A percentile compares a stretch with the other conserved stretches of the same genome.
Conservation (phyloP, 106 monocot species). For the Chionographis japonica region DNA sequence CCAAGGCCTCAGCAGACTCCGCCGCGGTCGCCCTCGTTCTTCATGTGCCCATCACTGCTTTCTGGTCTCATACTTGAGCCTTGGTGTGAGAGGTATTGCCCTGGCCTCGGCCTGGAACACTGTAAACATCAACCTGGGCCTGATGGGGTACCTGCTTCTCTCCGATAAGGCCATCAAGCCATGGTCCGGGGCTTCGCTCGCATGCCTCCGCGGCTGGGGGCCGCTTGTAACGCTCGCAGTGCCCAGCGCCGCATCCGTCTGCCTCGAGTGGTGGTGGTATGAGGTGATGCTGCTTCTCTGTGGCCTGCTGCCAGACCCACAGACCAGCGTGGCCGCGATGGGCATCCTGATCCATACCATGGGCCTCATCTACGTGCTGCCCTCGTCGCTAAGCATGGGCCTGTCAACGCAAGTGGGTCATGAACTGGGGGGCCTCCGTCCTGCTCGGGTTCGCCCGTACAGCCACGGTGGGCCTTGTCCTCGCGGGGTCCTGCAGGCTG, state of each 20-base stretch:
- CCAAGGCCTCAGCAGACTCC: conserved; percentile 32
- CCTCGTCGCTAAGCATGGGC: conserved; percentile 33
- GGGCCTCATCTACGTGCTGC: conserved; percentile 29
- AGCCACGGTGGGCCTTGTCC: conserved; percentile 9
- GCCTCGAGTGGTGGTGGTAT: conserved; percentile 83
- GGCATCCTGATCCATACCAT: conserved; percentile 41
- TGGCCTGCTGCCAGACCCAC: conserved; percentile 29
- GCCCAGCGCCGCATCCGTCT: conserved; percentile 36
- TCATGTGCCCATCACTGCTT: conserved; percentile 44
- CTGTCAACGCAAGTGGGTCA: conserved; percentile 30
- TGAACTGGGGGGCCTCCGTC: conserved; percentile 26
- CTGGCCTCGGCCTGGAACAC: conserved; percentile 40
- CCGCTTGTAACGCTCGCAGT: conserved; percentile 29
- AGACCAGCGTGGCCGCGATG: conserved; percentile 22
- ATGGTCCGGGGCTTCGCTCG: conserved; percentile 19
- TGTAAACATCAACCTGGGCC: conserved; percentile 27
- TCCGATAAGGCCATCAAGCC: conserved; percentile 30
- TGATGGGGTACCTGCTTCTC: conserved; percentile 17
- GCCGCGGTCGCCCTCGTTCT: conserved; percentile 24
- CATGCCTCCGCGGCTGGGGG: conserved; percentile 14
- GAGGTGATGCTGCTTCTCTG: conserved; percentile 48
- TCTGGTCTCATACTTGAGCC: conserved; percentile 22
- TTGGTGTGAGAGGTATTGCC: conserved; percentile 47
- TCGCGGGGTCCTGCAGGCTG: conserved; percentile 11
- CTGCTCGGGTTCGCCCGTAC: conserved; percentile 8